Base-by-base conservation (phyloP, 1,284 basidiomycete genomes). In the Tilletia caries region DNA sequence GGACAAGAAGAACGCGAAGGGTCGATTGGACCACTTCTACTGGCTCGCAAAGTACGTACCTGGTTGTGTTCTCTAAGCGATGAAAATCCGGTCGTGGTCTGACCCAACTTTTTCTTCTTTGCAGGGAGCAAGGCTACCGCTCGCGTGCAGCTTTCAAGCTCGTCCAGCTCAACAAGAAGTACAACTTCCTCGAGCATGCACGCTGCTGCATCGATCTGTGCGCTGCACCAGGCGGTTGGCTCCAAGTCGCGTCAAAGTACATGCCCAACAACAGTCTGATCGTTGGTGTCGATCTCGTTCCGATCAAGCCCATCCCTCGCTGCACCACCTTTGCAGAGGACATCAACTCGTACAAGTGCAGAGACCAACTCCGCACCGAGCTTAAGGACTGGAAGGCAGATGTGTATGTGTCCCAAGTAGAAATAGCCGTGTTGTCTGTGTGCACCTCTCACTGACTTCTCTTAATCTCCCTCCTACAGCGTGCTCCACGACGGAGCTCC, bases 331-430 rank as follows among this genome's bases (percentile, higher is more conserved):
- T 98, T 81, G 89, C 92, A 46, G 88, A 94, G 71, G 96, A 99
- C 82, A 98, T 99, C 81, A 98, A 96, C 27, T 97, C 94, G 3
- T 86, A 90, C 12, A 89, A 91, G 71, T 99, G 96, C 85, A 89
- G 96, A 69, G 90, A 92, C 81, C 88, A 91, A 74, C 89, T 99
- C 67, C 89, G 92, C 65, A 86, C 86, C 48, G 93, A 97, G 84
- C 86, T 98, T 74, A 98, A 98, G 84, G 95, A 98, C 84, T 98
- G 96, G 95, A 96, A 95, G 85, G 96, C 96, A n/a, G 96, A 99
- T 83, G 89, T 98, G 81, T 82, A 66, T 67, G 80, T 73, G 6
- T 18, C 18, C 25, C 18, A 20, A 32, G 34, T 37, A 6, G 27
- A n/a, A n/a, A n/a, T n/a, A n/a, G n/a, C n/a, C n/a, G n/a, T n/a